These are phyloP conservation scores for Fusarium marasasianum DNA, from an alignment of 2,329 filamentous ascomycete species.

Conservation along the genomic window DNA sequence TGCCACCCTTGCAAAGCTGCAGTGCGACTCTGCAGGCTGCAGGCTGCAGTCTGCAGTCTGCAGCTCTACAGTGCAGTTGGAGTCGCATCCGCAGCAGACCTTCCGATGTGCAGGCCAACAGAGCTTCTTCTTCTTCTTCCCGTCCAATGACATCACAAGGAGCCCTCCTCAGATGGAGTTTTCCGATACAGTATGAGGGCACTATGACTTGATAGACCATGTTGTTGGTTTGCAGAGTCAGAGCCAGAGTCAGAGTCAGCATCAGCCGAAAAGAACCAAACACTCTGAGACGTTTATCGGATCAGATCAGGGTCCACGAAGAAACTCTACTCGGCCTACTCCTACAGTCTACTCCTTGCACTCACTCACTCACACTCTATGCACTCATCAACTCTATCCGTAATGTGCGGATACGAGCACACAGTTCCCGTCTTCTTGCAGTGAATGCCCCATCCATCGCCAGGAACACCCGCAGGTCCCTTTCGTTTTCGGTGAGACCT, in stretches of 20 bases:
- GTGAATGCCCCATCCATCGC: neutral
- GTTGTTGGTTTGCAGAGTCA: slow-evolving; percentile 3
- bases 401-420: neutral
- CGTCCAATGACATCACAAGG: slow-evolving; percentile 28
- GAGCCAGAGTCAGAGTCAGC: neutral
- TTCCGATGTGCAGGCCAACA: neutral
- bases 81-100: neutral
- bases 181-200: too few relatives aligned
- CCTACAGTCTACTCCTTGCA: neutral
- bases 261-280: neutral
- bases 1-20: slow-evolving; percentile 3
- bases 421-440: neutral
- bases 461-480: slow-evolving; percentile 31
- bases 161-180: neutral
- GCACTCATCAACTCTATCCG: neutral
- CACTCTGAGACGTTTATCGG: slow-evolving; percentile 13
- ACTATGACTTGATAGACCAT: neutral
- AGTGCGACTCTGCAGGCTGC: neutral
- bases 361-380: neutral
- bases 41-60: neutral
- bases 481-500: slow-evolving; percentile 37
- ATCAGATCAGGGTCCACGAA: slow-evolving; percentile 13
- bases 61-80: neutral
- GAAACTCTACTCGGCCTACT: neutral
- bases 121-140: neutral